These are phyloP conservation scores for Ceratocystis colombiana DNA, from an alignment of 2,329 filamentous ascomycete genomes.

Conservation along the genomic window DNA sequence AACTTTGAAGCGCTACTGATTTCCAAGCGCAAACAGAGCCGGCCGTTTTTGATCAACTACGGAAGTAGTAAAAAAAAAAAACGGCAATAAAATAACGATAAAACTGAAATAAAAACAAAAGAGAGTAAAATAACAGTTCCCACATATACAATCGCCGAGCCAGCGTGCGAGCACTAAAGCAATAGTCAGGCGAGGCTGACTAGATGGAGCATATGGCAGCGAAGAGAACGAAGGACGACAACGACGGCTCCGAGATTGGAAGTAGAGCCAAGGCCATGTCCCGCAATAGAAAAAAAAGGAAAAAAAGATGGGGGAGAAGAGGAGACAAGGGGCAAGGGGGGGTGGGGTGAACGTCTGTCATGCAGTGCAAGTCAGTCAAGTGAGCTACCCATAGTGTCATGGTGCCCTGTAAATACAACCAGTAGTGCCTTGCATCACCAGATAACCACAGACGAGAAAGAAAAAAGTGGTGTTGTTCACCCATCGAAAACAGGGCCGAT, in stretches of 20 bases:
- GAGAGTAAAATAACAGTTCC: neutral
- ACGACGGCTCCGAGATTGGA: conserved; percentile 5
- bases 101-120: neutral
- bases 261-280: too few species aligned
- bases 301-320: neutral
- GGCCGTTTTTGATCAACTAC: too few species aligned
- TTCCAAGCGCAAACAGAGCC: conserved; percentile 34
- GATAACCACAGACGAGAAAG: neutral
- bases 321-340: neutral
- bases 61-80: neutral
- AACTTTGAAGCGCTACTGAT: conserved; percentile 2
- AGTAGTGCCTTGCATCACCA: neutral
- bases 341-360: neutral
- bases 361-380: too few species aligned
- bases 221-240: neutral
- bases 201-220: neutral
- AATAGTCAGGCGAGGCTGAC: conserved; percentile 32
- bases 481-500: conserved; percentile 4
- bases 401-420: neutral
- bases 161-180: conserved; percentile 28
- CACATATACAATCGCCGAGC: neutral
- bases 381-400: too few species aligned
- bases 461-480: conserved; percentile 5
- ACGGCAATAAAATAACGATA: conserved; percentile 34
- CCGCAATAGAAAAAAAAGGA: too few species aligned